Base-by-base conservation (phyloP, 768 basidiomycete genomes). In the Calocybe cyanea region DNA sequence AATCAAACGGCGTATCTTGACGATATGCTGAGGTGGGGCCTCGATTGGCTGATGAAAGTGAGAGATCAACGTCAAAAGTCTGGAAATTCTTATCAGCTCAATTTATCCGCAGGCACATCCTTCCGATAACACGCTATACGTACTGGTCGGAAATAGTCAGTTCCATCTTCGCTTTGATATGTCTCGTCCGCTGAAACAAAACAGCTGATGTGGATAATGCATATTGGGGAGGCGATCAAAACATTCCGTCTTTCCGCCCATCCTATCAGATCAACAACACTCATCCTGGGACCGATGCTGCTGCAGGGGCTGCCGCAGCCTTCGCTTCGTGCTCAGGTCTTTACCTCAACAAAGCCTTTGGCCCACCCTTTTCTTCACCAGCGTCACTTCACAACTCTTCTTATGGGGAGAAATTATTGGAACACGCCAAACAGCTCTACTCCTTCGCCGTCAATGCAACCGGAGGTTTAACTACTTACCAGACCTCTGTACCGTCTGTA, bases 1-100 rank as follows among this genome's bases (percentile, higher is more conserved):
- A 87, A 89, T 43, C 92, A 95, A 65, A 91, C 92, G 0, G 77
- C 81, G 2, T 96, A 95, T 62, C 78, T 96, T n/a, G 94, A 96
- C 56, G 78, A 80, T 50, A 92, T 88, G 73, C 68, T 95, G 42
- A 80, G 92, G 49, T 95, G 90, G 89, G 85, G 92, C 19, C 76
- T 92, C 36, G 86, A 92, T 63, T 96, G 92, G 91, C 68, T 94
- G 41, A 90, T 94, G 42, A 91, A 89, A 72, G 92, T 85, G 46
- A 50, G 71, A n/a, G 28, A 50, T 15, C 28, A 31, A 17, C 24
- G n/a, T 44, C 31, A 18, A 33, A 36, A 39, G 8, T 24, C 36
- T 33, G 20, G 36, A 37, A 11, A 11, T 5, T 28, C 11, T 28
- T 28, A 11, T 28, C 11, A 28, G 37, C 28, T 9, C 39, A n/a